Base-by-base conservation (phyloP, 768 basidiomycete genomes). In the Russula lepida region DNA sequence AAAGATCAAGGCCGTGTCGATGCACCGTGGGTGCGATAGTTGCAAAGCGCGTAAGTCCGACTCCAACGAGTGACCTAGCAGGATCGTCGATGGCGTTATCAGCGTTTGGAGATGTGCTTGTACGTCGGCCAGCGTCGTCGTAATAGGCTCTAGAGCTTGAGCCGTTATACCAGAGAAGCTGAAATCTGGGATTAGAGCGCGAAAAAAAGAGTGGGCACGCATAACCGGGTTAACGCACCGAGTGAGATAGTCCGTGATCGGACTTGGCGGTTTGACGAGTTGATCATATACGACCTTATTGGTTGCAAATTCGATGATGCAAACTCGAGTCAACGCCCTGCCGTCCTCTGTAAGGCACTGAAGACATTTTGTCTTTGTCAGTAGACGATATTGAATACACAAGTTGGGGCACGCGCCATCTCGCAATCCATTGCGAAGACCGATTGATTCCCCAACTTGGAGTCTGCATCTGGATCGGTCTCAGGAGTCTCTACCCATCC, bases 91-190 rank as follows among this genome's bases (percentile, higher is more conserved):
- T 0, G 75, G 84, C 60, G 73, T 77, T 0, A 91, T 81, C 27
- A 90, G 72, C 7, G 78, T 73, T 54, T 91, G 74, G 32, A 95
- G 70, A 56, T 85, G 80, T 0, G 77, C 67, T 73, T 98, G 95
- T 7, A 95, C 88, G 66, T 92, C 77, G 0, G 83, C 72, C 15
- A 94, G 81, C 0, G 90, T 90, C 0, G 90, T 93, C 0, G 84
- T 94, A 0, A 90, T 85, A 1, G 75, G 73, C 0, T 73, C 74
- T 1, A 98, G 80, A 1, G 81, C 78, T 59, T 84, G 84, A 11
- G 83, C 82, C 0, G 94, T 98, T 64, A 99, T 93, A 2, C 95
- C 95, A 21, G 95, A 98, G 85, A 88, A 98, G 67, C 91, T 93
- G 54, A 47, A 50, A 59, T 39, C n/a, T 43, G 50, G 5, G 19